Evolutionary conservation across 768 basidiomycete species (phyloP).

Genomic region (Udeniomyces megalosporus): DNA sequence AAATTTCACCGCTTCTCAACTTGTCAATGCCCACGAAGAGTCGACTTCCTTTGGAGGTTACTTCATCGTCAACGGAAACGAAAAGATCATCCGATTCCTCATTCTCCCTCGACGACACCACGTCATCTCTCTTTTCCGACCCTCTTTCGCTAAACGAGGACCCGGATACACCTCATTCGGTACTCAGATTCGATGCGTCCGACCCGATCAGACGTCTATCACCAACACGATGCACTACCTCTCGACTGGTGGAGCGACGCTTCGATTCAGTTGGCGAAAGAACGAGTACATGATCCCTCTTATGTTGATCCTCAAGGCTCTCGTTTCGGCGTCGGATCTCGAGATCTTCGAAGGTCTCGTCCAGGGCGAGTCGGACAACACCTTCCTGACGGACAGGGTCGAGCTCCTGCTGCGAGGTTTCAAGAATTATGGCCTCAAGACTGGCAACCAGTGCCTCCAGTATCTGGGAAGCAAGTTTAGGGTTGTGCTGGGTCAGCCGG

Average conservation of each 20-base stretch:
- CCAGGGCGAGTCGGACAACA: conserved; percentile 93
- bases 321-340: conserved; percentile 76
- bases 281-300: conserved; percentile 97
- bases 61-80: conserved; percentile 97
- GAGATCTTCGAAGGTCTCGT: conserved; percentile 93
- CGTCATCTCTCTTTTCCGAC: conserved; percentile 78
- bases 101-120: conserved; percentile 92
- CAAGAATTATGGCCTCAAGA: conserved; percentile 77
- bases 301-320: conserved; percentile 87
- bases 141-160: conserved; percentile 62
- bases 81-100: conserved; percentile 92
- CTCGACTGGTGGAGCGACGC: conserved; percentile 86
- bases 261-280: conserved; percentile 92
- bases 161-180: conserved; percentile 88
- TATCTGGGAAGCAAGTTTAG: conserved; percentile 95
- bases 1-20: conserved; percentile 62
- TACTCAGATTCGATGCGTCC: conserved; percentile 86
- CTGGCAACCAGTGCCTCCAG: conserved; percentile 78
- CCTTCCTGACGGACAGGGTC: conserved; percentile 91
- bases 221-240: conserved; percentile 98
- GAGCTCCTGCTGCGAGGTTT: conserved; percentile 86
- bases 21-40: conserved; percentile 83
- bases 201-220: conserved; percentile 76
- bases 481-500: conserved; percentile 73
- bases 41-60: conserved; percentile 98